These are phyloP conservation scores for Elongisporangium prolatum DNA, from an alignment of 352 stramenopile species.

Conservation along the genomic window DNA sequence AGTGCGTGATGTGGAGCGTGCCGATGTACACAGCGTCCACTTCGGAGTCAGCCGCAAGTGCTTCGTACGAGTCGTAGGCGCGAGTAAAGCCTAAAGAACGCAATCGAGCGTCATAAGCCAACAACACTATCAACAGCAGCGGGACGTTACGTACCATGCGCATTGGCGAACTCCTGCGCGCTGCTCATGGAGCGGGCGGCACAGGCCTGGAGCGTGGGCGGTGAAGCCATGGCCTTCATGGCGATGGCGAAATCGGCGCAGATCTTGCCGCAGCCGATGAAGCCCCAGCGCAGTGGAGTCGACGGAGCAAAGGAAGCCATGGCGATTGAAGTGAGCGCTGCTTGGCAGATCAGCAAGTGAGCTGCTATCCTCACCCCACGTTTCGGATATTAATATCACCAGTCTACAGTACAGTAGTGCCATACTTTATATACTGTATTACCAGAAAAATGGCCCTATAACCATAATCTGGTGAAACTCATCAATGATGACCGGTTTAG, in stretches of 20 bases:
- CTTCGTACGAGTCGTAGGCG: slow-evolving; percentile 80
- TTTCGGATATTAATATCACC: too few species aligned
- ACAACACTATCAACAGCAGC: slow-evolving; percentile 3
- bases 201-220: slow-evolving; percentile 28
- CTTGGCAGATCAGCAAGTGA: too few species aligned
- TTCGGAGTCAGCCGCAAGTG: slow-evolving; percentile 54
- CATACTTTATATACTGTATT: too few species aligned
- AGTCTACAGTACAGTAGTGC: too few species aligned
- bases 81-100: slow-evolving; percentile 29
- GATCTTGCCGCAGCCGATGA: slow-evolving; percentile 53
- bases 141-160: slow-evolving; percentile 14
- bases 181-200: slow-evolving; percentile 31
- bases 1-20: slow-evolving; percentile 81
- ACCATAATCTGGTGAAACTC: too few species aligned
- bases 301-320: too few species aligned
- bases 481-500: too few species aligned
- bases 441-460: too few species aligned
- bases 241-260: slow-evolving; percentile 40
- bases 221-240: slow-evolving; percentile 22
- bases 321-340: too few species aligned
- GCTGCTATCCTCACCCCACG: too few species aligned
- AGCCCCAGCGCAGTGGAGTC: slow-evolving; percentile 31
- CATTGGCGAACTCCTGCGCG: slow-evolving; percentile 27
- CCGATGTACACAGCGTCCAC: slow-evolving; percentile 89
- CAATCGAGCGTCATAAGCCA: neutral